Conservation (phyloP, 1,284 basidiomycete genomes). For the Ustilago loliicola region DNA sequence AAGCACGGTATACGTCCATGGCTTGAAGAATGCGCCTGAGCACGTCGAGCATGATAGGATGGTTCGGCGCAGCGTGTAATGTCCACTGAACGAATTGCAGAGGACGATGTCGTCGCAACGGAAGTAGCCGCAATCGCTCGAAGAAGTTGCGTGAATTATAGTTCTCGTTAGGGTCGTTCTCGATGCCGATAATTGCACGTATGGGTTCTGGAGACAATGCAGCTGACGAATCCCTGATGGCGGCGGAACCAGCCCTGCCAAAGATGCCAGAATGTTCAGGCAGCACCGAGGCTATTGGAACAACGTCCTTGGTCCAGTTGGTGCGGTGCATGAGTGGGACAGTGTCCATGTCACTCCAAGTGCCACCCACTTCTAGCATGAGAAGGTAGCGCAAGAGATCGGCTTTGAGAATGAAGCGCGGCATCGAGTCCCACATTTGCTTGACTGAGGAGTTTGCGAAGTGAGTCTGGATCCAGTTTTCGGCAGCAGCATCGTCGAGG, state of each 20-base stretch:
- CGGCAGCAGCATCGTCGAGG: slow-evolving; percentile 49
- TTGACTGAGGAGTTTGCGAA: slow-evolving; percentile 41
- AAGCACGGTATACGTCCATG: slow-evolving; percentile 32
- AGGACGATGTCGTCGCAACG: slow-evolving; percentile 36
- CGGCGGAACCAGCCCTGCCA: slow-evolving; percentile 14
- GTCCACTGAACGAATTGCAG: slow-evolving; percentile 56
- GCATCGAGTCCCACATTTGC: slow-evolving; percentile 48
- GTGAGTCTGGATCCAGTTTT: slow-evolving; percentile 40
- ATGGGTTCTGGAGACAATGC: slow-evolving; percentile 25
- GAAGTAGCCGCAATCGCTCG: slow-evolving; percentile 39
- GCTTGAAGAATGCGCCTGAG: slow-evolving; percentile 40
- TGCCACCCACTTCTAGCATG: slow-evolving; percentile 49
- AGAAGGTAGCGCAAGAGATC: slow-evolving; percentile 57
- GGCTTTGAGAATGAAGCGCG: slow-evolving; percentile 54
- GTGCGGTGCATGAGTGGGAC: slow-evolving; percentile 45
- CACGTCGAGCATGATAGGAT: slow-evolving; percentile 54
- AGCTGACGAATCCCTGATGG: not conserved
- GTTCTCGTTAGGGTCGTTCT: slow-evolving; percentile 47
- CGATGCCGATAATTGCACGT: slow-evolving; percentile 50
- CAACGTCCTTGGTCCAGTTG: slow-evolving; percentile 46
- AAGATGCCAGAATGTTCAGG: slow-evolving; percentile 29
- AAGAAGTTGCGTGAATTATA: slow-evolving; percentile 34
- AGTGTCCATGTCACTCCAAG: slow-evolving; percentile 60
- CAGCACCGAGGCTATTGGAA: slow-evolving; percentile 30
- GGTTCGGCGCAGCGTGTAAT: slow-evolving; percentile 39